Evolutionary conservation across 108 stramenopile species (phyloP).

Genomic region (Tribonema minus): DNA sequence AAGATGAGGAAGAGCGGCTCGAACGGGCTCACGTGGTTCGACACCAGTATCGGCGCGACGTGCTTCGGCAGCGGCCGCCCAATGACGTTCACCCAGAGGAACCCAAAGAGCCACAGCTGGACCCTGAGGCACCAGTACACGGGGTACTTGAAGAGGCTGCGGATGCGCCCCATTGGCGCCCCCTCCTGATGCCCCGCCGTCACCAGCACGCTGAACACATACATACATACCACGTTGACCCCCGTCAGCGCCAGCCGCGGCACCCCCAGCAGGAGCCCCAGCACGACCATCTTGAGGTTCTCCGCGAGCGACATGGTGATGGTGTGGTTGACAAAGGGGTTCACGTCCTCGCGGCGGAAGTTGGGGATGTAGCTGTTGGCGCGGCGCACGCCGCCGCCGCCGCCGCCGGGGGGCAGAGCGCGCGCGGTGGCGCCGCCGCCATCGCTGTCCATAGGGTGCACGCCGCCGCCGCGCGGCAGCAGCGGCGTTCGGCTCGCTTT

Average conservation of each 20-base stretch:
- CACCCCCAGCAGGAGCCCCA: constrained; percentile 15
- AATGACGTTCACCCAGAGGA: constrained; percentile 27
- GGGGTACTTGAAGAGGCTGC: constrained; percentile 20
- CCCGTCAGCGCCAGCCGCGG: constrained; percentile 14
- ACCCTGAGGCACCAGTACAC: constrained; percentile 41
- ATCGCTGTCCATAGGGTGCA: too few relatives aligned
- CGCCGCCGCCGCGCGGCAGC: too few relatives aligned
- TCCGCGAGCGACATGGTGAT: constrained; percentile 35
- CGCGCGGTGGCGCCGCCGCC: too few relatives aligned
- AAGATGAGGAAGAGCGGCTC: constrained; percentile 46
- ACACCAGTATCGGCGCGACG: constrained; percentile 43
- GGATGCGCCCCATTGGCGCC: background rate
- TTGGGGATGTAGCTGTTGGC: background rate
- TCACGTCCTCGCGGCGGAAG: constrained; percentile 3
- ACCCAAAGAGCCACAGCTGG: constrained; percentile 35
- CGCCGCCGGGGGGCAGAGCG: too few relatives aligned
- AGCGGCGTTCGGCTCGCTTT: too few relatives aligned
- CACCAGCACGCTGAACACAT: constrained; percentile 11
- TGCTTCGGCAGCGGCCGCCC: constrained; percentile 1
- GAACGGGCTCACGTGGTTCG: constrained; percentile 48
- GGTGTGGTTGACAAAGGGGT: constrained; percentile 51
- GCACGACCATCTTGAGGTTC: constrained; percentile 41
- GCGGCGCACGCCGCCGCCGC: background rate
- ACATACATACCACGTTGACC: constrained; percentile 28
- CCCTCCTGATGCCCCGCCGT: background rate